phyloP scores from a whole-genome alignment of 1,139 yeast genomes.

The Magnusiomyces clavatus region DNA sequence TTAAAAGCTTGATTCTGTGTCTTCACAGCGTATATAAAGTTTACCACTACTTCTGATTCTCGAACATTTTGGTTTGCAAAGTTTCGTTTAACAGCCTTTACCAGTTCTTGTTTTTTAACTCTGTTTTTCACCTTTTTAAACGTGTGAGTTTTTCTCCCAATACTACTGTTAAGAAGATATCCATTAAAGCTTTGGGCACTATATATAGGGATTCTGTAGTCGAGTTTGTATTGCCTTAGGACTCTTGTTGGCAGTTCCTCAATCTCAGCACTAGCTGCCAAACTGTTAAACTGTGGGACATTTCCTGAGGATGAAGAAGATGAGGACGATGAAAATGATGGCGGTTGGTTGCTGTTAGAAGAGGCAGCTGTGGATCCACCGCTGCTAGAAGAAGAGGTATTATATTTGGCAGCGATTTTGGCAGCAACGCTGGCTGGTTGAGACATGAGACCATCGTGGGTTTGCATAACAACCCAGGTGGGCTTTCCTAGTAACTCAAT shows the following conservation, averaged over 20 bases:
- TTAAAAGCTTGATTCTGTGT: constrained; percentile 46
- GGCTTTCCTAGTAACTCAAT: constrained; percentile 3
- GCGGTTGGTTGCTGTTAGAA: too few relatives aligned
- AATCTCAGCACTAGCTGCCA: constrained; percentile 1
- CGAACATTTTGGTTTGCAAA: constrained; percentile 53
- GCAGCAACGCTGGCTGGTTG: constrained; percentile 1
- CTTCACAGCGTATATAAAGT: constrained; percentile 66
- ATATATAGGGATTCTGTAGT: background rate
- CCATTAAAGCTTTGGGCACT: constrained; percentile 2
- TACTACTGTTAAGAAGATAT: background rate
- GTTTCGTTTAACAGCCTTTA: constrained; percentile 52
- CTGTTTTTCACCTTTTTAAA: constrained; percentile 22
- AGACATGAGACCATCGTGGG: background rate
- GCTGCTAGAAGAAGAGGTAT: background rate
- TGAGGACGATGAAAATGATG: too few relatives aligned
- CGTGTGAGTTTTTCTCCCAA: constrained; percentile 1
- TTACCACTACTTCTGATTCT: constrained; percentile 73
- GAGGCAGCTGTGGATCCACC: background rate
- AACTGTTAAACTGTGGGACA: background rate
- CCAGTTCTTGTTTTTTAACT: constrained; percentile 48
- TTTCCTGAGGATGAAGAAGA: background rate
- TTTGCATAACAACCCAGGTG: background rate
- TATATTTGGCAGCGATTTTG: too few relatives aligned
- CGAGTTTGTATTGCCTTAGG: background rate
- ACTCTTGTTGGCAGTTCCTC: constrained; percentile 1